Evolutionary conservation across 1,284 basidiomycete genomes (phyloP).

Genomic region (Heliocybe sulcata): DNA sequence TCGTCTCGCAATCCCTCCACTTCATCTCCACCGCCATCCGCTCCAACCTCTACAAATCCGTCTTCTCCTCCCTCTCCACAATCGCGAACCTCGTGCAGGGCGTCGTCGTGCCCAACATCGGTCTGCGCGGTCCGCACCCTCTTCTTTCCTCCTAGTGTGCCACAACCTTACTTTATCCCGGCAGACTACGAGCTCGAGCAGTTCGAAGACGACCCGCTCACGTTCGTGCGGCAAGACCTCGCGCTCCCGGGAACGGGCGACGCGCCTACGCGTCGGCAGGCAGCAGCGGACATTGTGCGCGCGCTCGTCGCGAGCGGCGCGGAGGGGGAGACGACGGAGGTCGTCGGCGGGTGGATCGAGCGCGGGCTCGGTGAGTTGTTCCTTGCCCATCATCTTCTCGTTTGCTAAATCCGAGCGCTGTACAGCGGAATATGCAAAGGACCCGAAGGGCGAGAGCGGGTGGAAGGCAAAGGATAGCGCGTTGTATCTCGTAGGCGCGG

Average conservation of each 20-base stretch:
- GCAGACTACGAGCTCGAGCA: slow-evolving; percentile 86
- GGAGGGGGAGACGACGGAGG: slow-evolving; percentile 78
- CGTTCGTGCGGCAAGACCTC: slow-evolving; percentile 90
- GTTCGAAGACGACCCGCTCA: slow-evolving; percentile 96
- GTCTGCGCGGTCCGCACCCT: slow-evolving; percentile 49
- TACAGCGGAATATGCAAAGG: slow-evolving; percentile 46
- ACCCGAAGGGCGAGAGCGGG: slow-evolving; percentile 52
- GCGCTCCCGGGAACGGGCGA: slow-evolving; percentile 55
- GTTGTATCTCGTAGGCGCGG: slow-evolving; percentile 89
- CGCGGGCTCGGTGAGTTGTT: slow-evolving; percentile 70
- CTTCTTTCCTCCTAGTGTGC: neutral
- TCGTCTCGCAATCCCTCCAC: slow-evolving; percentile 88
- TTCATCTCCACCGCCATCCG: slow-evolving; percentile 94
- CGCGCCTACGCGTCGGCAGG: slow-evolving; percentile 78
- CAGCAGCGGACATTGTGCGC: slow-evolving; percentile 89
- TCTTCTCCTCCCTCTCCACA: slow-evolving; percentile 72
- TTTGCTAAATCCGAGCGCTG: too few species aligned
- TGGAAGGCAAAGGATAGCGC: slow-evolving; percentile 97
- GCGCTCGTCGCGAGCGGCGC: slow-evolving; percentile 77
- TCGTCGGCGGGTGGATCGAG: slow-evolving; percentile 80
- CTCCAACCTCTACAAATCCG: slow-evolving; percentile 65
- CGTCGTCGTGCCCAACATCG: slow-evolving; percentile 91
- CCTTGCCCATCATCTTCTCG: too few species aligned
- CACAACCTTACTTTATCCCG: neutral
- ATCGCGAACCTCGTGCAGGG: slow-evolving; percentile 83